phyloP scores from a whole-genome alignment of 2,329 filamentous ascomycete genomes.

The Pseudogymnoascus sp. region DNA sequence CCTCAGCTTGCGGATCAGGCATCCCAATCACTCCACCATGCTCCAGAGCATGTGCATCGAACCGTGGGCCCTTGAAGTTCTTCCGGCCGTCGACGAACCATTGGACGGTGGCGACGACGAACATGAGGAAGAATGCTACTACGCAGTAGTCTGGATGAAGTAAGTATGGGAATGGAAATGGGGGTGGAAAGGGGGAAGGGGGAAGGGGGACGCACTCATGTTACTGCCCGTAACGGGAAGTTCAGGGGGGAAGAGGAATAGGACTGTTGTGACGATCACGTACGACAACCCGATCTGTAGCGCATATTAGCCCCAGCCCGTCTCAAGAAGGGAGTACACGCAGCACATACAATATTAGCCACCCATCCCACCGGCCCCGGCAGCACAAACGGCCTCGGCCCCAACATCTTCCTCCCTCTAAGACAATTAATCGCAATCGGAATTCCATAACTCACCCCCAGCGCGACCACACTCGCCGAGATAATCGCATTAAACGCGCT shows the following conservation, averaged over 20 bases:
- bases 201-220: slow-evolving; percentile 44
- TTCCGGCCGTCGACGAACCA: slow-evolving; percentile 54
- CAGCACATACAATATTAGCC: slow-evolving; percentile 42
- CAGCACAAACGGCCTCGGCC: slow-evolving; percentile 47
- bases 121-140: slow-evolving; percentile 35
- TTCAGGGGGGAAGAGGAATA: slow-evolving; percentile 56
- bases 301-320: slow-evolving; percentile 10
- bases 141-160: slow-evolving; percentile 17
- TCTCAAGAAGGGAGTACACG: neutral
- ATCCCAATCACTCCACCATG: slow-evolving; percentile 21
- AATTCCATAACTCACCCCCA: slow-evolving; percentile 66
- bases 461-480: slow-evolving; percentile 60
- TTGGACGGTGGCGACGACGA: slow-evolving; percentile 37
- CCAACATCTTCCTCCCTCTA: slow-evolving; percentile 56
- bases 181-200: neutral
- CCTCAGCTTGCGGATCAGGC: neutral
- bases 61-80: slow-evolving; percentile 40
- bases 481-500: slow-evolving; percentile 66
- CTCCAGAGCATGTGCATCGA: slow-evolving; percentile 32
- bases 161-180: neutral
- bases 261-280: slow-evolving; percentile 49
- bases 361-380: slow-evolving; percentile 49
- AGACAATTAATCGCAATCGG: slow-evolving; percentile 56
- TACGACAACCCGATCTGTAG: slow-evolving; percentile 43
- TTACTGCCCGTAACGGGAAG: slow-evolving; percentile 48